These are phyloP conservation scores for Teunomyces stri DNA, from an alignment of 805 yeast genomes.

Conservation along the genomic window DNA sequence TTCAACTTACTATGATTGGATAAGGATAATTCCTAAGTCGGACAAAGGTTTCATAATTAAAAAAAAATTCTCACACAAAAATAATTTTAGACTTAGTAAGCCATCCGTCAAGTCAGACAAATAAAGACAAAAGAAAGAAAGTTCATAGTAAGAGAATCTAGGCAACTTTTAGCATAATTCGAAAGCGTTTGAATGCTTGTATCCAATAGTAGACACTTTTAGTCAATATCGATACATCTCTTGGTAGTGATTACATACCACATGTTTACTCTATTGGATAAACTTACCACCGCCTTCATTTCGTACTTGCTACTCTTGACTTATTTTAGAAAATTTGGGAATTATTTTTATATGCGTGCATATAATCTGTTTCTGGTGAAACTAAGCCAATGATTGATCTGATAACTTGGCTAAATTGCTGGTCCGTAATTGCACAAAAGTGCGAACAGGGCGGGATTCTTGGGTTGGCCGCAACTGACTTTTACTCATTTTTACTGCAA, in stretches of 20 bases:
- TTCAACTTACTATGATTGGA: not conserved
- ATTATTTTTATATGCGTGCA: not conserved
- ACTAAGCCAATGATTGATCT: conserved; percentile 9
- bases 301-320: not conserved
- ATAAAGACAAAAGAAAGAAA: too few species aligned
- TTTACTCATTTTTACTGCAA: not conserved
- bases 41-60: not conserved
- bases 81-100: not conserved
- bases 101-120: not conserved
- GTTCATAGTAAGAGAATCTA: too few species aligned
- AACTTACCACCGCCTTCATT: not conserved
- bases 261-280: not conserved
- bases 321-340: not conserved
- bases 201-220: not conserved
- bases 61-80: not conserved
- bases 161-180: not conserved
- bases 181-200: not conserved
- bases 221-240: not conserved
- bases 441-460: not conserved
- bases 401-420: conserved; percentile 4
- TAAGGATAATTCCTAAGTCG: not conserved
- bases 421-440: conserved; percentile 1
- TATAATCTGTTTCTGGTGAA: not conserved
- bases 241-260: not conserved
- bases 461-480: not conserved